Evolutionary conservation across 371 early-diverging fungal genomes (phyloP).

Genomic region (Mortierella sp.): DNA sequence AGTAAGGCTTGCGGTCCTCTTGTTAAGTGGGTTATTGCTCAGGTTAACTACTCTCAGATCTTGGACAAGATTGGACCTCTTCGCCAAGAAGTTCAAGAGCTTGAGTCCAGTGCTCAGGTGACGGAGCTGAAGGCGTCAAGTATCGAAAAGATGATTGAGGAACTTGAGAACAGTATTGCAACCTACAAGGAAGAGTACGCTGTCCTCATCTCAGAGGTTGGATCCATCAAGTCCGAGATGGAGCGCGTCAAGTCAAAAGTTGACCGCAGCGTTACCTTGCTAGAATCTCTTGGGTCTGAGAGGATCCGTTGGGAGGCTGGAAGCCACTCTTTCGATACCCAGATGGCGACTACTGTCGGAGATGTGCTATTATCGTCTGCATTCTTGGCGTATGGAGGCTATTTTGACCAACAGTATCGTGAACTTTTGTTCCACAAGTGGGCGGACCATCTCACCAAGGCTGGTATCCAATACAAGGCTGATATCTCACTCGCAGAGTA

Average conservation of each 20-base stretch:
- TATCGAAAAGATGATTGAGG: constrained; percentile 85
- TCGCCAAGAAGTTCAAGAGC: constrained; percentile 88
- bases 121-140: constrained; percentile 80
- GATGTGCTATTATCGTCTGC: constrained; percentile 95
- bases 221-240: constrained; percentile 95
- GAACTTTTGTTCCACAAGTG: constrained; percentile 83
- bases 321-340: constrained; percentile 92
- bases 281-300: constrained; percentile 95
- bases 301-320: constrained; percentile 94
- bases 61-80: constrained; percentile 96
- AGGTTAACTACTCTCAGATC: constrained; percentile 93
- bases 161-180: constrained; percentile 90
- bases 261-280: constrained; percentile 89
- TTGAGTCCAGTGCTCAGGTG: constrained; percentile 85
- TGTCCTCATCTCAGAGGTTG: constrained; percentile 92
- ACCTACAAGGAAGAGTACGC: constrained; percentile 98
- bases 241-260: constrained; percentile 94
- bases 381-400: constrained; percentile 96
- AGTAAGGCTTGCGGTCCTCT: constrained; percentile 99
- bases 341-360: constrained; percentile 98
- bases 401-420: constrained; percentile 97
- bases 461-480: constrained; percentile 84
- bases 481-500: constrained; percentile 93
- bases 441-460: constrained; percentile 80
- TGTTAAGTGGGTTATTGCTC: constrained; percentile 98